Evolutionary conservation across 2,329 filamentous ascomycete genomes (phyloP), one percentile per base, ranked within the genome.

Genomic region (Penicillium sp.): DNA sequence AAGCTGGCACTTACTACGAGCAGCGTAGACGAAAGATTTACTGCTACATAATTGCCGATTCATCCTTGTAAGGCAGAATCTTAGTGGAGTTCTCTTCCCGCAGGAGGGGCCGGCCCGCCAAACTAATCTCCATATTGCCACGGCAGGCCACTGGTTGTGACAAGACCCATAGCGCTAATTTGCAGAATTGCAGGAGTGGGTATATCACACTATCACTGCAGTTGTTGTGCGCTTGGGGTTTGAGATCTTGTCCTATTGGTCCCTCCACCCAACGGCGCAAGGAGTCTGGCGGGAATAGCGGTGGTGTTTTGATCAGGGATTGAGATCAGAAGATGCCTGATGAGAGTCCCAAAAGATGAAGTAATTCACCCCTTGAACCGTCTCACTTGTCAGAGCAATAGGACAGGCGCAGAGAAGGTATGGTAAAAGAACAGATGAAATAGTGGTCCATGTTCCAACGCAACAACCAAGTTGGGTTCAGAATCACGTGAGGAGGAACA

Each of bases 201-300:
- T 45, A 44, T 43, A 52, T 52, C 50, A 52, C 50, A 52, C 48
- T 42, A 52, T 52, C 50, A 52, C 50, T 52, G 39, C 50, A 26
- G 19, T 45, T 52, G 33, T 39, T 35, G 50, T 44, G 26, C 10
- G 42, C 19, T 44, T 25, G 19, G 39, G 37, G 39, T 19, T 14
- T 19, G 19, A 19, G 19, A 11, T 16, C 26, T 26, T 23, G 6
- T 43, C 27, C 19, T 23, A 52, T 52, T 52, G 50, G 50, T 10
- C 50, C 50, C 14, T 16, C 16, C 37, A 43, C 37, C 35, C 35
- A 50, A 50, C 50, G 33, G 50, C 37, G 50, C 50, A 52, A 52
- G 50, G 55, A 52, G 48, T 25, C 19, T 33, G 47, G 45, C 4
- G 37, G 10, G 19, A 21, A 42, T 42, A 42, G 19, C 11, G 11